Evolutionary conservation across 495 filamentous ascomycete species (phyloP), one percentile per base, ranked within the genome.

Genomic region (Hyphodiscus hymeniophilus): DNA sequence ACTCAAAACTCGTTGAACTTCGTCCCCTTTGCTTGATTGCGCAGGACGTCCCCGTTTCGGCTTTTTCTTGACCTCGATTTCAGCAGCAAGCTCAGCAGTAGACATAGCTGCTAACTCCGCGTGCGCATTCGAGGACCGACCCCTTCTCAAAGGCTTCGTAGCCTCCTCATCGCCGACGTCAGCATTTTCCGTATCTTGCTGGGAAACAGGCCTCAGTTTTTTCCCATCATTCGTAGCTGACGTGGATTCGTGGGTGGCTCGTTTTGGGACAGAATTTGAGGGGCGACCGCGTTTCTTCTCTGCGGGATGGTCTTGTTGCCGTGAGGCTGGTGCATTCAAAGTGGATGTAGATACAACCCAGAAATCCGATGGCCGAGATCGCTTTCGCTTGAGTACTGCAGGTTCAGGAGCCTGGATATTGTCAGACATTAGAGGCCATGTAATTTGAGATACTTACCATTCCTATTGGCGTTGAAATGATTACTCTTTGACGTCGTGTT

Each of bases 301-400:
- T 13, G 41, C 24, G 3, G 32, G 15, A 3, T 42, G 35, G 17
- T 21, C 36, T 7, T 15, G 33, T 32, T 52, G 48, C 40, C 49
- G 48, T 39, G 39, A 43, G 3, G 26, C 26, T 8, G 24, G 12
- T 28, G 41, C 11, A 10, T 16, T 15, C 16, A 40, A 33, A 5
- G 43, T 23, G 6, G 48, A 30, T 12, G n/a, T n/a, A 10, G 31
- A 18, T 17, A 34, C 52, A 21, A 42, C 45, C 56, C 56, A 59
- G 40, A 42, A 59, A 12, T 59, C 48, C 36, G 54, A 55, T 12
- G 58, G 58, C 31, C 45, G 47, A 7, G 49, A 54, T 11, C 58
- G 54, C 28, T 55, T 57, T 52, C 58, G 38, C 32, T 60, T 60
- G 18, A 50, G 36, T 12, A 42, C 21, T 31, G 36, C 44, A 13